Evolutionary conservation across 139 green algal genomes (phyloP).

Genomic region (Chlorella sp.): DNA sequence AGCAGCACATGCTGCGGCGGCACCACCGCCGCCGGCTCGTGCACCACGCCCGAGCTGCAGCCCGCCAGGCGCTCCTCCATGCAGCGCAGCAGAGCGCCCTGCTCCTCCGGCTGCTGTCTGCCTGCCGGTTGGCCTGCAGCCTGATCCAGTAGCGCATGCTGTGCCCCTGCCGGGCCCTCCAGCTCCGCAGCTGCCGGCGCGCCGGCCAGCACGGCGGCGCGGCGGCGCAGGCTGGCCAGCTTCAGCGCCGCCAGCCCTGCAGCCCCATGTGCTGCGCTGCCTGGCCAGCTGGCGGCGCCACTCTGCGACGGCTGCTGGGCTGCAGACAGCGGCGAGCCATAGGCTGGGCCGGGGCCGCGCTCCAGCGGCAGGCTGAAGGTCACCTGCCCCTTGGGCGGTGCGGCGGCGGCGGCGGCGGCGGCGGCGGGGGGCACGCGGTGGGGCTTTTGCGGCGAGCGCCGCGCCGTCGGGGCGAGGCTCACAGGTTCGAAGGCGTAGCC

Average conservation of each 20-base stretch:
- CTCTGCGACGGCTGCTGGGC: background rate
- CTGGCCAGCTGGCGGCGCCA: too few species aligned
- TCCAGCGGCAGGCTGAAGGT: slow-evolving; percentile 27
- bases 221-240: background rate
- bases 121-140: background rate
- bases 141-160: background rate
- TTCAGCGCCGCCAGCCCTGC: slow-evolving; percentile 10
- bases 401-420: background rate
- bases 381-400: too few species aligned
- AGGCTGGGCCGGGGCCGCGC: slow-evolving; percentile 3
- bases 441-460: background rate
- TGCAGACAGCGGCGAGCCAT: background rate
- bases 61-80: slow-evolving; percentile 6
- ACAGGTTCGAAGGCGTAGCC: background rate
- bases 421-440: background rate
- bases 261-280: background rate
- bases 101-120: background rate
- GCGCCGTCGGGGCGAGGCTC: background rate
- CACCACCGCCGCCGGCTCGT: background rate
- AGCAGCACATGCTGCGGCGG: slow-evolving; percentile 2
- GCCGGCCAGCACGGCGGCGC: background rate
- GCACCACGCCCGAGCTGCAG: background rate
- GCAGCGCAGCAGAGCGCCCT: background rate
- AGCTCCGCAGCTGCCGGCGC: background rate
- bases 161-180: too few species aligned